A percentile compares a stretch with the other conserved stretches of the same genome.
These are phyloP conservation scores for Multifurca ochricompacta DNA, from an alignment of 768 basidiomycete species.

Conservation along the genomic window DNA sequence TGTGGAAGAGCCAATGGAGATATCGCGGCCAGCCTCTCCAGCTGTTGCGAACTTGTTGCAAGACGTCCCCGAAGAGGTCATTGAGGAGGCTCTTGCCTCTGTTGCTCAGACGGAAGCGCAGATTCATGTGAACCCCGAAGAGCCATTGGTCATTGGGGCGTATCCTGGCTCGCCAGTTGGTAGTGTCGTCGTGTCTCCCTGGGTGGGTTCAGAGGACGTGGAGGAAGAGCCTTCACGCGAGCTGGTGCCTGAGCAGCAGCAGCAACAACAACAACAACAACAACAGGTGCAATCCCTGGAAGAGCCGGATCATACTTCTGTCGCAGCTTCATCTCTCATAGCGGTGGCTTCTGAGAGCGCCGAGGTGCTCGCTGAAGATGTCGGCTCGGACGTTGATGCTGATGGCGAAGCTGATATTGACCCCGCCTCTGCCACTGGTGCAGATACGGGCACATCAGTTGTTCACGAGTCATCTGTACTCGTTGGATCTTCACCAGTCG, in stretches of 20 bases:
- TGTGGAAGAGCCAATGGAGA: slow-evolving; percentile 13
- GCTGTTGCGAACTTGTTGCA: neutral
- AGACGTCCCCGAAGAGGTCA: slow-evolving; percentile 1
- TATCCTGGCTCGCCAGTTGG: slow-evolving; percentile 34
- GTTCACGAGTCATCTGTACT: neutral
- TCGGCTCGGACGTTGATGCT: slow-evolving; percentile 12
- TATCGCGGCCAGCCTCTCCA: slow-evolving; percentile 8
- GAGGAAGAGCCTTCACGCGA: neutral
- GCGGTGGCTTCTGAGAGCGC: slow-evolving; percentile 15
- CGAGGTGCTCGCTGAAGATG: slow-evolving; percentile 9
- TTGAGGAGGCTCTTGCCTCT: slow-evolving; percentile 5
- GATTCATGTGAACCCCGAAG: slow-evolving; percentile 23
- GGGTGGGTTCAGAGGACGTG: neutral
- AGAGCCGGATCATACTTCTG: neutral
- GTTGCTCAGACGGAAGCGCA: slow-evolving; percentile 2
- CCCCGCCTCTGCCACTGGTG: neutral
- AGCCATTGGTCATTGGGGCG: slow-evolving; percentile 37
- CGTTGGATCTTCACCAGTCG: neutral
- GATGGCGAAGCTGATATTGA: slow-evolving; percentile 15
- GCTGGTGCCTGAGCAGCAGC: neutral
- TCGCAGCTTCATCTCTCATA: slow-evolving; percentile 1
- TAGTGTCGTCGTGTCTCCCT: slow-evolving; percentile 26
- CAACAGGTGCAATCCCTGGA: neutral
- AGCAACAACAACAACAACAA: neutral
- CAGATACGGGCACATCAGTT: neutral